A percentile compares a stretch with the other conserved stretches of the same genome.
phyloP scores from a whole-genome alignment of 176 grass and related monocot genomes.

The Bonia amplexicaulis region DNA sequence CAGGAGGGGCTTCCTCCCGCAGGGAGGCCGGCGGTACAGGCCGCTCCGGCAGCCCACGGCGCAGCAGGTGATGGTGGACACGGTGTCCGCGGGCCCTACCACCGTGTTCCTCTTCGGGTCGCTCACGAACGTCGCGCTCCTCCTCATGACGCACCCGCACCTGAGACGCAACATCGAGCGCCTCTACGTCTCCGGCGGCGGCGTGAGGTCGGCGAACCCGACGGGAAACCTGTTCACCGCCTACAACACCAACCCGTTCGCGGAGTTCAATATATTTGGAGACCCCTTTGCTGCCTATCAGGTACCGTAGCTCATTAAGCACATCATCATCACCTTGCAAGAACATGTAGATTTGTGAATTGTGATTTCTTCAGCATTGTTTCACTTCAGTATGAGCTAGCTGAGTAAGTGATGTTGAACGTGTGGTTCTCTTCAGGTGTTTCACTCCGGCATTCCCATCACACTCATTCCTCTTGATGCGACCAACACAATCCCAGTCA shows the following conservation, averaged over 20 bases:
- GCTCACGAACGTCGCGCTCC: constrained; percentile 66
- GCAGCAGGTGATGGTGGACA: constrained; percentile 59
- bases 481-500: constrained; percentile 71
- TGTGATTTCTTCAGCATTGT: background rate
- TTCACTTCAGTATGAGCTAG: background rate
- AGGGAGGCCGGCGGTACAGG: constrained; percentile 44
- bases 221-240: constrained; percentile 68
- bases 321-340: background rate
- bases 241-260: constrained; percentile 53
- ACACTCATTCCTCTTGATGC: constrained; percentile 81
- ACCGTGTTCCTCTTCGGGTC: constrained; percentile 63
- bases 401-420: background rate
- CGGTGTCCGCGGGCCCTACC: constrained; percentile 44
- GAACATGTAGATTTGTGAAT: background rate
- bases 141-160: constrained; percentile 58
- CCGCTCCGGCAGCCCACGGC: constrained; percentile 65
- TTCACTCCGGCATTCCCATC: constrained; percentile 81
- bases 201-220: constrained; percentile 32
- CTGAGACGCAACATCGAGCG: constrained; percentile 55
- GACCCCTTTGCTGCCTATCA: constrained; percentile 80
- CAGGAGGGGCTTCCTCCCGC: constrained; percentile 56
- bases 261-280: constrained; percentile 81
- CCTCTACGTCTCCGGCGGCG: constrained; percentile 72
- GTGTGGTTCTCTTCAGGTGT: constrained; percentile 32
- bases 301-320: constrained; percentile 4